phyloP scores from a whole-genome alignment of 1,139 yeast species.

The Candida sojae region DNA sequence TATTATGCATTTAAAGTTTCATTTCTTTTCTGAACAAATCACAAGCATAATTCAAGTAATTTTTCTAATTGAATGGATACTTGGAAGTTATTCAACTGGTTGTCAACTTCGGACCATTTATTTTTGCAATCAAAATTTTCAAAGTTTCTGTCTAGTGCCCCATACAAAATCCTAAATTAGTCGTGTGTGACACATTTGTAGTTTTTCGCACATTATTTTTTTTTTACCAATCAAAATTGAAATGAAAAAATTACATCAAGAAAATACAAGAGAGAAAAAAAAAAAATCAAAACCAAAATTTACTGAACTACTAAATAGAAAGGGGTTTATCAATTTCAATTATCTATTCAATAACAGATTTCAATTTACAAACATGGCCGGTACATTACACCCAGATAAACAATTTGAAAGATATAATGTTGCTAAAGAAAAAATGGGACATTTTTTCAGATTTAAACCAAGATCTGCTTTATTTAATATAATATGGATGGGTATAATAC shows the following conservation, averaged over 20 bases:
- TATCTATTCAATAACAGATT: not conserved
- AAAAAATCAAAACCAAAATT: not conserved
- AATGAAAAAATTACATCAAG: slow-evolving; percentile 1
- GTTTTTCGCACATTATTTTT: not conserved
- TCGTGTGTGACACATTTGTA: not conserved
- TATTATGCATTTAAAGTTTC: no score
- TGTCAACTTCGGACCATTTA: no score
- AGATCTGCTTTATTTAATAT: slow-evolving; percentile 38
- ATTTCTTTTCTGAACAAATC: no score
- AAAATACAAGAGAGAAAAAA: not conserved
- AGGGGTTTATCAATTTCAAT: no score
- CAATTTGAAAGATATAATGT: slow-evolving; percentile 45
- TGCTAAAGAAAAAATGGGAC: slow-evolving; percentile 45
- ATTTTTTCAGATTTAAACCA: slow-evolving; percentile 47
- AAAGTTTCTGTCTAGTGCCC: no score
- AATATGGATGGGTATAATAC: slow-evolving; percentile 40
- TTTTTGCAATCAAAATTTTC: no score
- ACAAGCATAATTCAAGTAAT: no score
- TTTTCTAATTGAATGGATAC: no score
- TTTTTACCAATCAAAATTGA: slow-evolving; percentile 3
- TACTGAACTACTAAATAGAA: no score
- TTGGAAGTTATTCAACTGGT: no score
- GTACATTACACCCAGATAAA: slow-evolving; percentile 47
- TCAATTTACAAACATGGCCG: slow-evolving; percentile 34
- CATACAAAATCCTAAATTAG: not conserved